Base-by-base conservation (phyloP, 176 grass and related monocot genomes). In the Carex pumila region DNA sequence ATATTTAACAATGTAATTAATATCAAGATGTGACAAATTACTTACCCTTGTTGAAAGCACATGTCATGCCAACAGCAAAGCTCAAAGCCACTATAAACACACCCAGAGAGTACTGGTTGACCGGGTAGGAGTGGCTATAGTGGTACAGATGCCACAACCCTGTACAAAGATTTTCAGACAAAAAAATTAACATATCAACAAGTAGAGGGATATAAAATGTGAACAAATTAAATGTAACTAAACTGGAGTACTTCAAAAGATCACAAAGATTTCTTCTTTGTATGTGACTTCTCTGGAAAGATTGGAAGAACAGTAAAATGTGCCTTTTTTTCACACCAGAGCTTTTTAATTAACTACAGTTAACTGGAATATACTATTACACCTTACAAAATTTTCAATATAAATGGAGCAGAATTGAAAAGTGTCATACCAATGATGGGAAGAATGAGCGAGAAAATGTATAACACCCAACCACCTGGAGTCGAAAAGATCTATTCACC, bases 401-500 rank as follows among this genome's bases (percentile, higher is more conserved):
- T 25, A 25, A 52, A 54, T 12, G 21, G 5, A 70, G 12, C 3
- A 31, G 32, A 65, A 56, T 14, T 21, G 3, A 11, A 6, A 19
- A 58, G 39, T 17, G 34, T 0, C 50, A 12, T 80, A 94, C 95
- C 84, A 79, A 93, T 93, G 86, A 98, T 91, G 0, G 95, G 95
- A 81, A 94, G 89, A 81, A 98, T 86, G 86, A 98, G 77, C 79
- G 94, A 17, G 85, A 91, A 94, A 71, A 98, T 94, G 85, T 98
- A 98, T 82, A 94, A 89, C 1, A 73, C 92, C 75, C 94, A 30
- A 1, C 92, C 91, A 8, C 13, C 89, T 47, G 86, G 84, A 2
- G 91, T 36, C 63, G 91, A 89, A 72, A 95, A 89, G 63, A 98
- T n/a, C n/a, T n/a, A 89, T 52, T 37, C 36, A 98, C 79, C 61